Percentiles rank a stretch among this genome's conserved stretches.
These are phyloP conservation scores for Hypholoma fasciculare DNA, from an alignment of 768 basidiomycete genomes.

Conservation along the genomic window DNA sequence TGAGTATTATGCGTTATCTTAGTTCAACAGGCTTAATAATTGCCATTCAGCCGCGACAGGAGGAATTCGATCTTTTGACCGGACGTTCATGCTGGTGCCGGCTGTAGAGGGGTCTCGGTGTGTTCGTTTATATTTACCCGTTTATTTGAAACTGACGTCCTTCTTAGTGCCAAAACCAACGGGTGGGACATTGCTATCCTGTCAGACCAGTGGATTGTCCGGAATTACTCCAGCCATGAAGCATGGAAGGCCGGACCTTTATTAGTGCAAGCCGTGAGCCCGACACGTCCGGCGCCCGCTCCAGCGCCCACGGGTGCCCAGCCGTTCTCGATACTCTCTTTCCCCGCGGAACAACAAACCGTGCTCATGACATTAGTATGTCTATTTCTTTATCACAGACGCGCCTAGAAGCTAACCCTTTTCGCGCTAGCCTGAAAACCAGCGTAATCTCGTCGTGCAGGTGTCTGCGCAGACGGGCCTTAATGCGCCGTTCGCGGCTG, in stretches of 20 bases:
- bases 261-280: conserved; percentile 57
- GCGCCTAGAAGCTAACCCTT: background rate
- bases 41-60: conserved; percentile 39
- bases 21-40: background rate
- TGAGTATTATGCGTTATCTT: conserved; percentile 35
- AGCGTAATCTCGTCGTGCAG: conserved; percentile 70
- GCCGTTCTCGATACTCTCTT: conserved; percentile 25
- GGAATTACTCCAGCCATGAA: conserved; percentile 79
- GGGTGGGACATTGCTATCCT: conserved; percentile 92
- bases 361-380: conserved; percentile 59
- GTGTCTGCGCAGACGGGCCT: conserved; percentile 74
- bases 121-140: conserved; percentile 27
- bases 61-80: conserved; percentile 90
- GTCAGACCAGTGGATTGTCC: conserved; percentile 84
- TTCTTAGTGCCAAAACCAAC: conserved; percentile 63
- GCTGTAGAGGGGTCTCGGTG: conserved; percentile 83
- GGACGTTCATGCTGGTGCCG: conserved; percentile 85
- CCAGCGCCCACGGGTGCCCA: conserved; percentile 21
- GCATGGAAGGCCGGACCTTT: conserved; percentile 80
- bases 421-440: conserved; percentile 58
- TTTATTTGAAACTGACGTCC: background rate
- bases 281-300: conserved; percentile 24
- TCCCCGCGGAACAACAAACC: conserved; percentile 48
- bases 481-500: conserved; percentile 76
- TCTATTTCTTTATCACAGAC: conserved; percentile 18